These are phyloP conservation scores for Lizonia empirigonia DNA, from an alignment of 2,329 filamentous ascomycete species.

Conservation along the genomic window DNA sequence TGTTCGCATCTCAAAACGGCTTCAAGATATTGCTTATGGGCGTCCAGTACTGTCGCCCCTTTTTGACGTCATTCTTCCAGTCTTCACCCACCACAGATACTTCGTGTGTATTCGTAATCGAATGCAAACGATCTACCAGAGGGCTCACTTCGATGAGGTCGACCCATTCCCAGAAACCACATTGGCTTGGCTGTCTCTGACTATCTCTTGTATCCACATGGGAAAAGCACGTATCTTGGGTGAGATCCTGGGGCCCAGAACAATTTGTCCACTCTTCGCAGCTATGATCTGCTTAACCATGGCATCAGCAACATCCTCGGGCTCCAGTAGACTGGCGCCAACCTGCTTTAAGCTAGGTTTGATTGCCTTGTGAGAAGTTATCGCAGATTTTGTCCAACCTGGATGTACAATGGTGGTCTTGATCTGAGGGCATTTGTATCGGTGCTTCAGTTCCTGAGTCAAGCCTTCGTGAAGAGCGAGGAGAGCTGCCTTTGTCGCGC, in stretches of 20 bases:
- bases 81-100: not conserved
- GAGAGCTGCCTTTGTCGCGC: slow-evolving; percentile 43
- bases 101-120: not conserved
- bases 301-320: slow-evolving; percentile 49
- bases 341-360: slow-evolving; percentile 39
- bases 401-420: slow-evolving; percentile 53
- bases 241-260: slow-evolving; percentile 42
- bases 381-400: slow-evolving; percentile 50
- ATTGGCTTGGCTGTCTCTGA: slow-evolving; percentile 39
- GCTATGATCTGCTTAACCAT: slow-evolving; percentile 53
- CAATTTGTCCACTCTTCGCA: slow-evolving; percentile 49
- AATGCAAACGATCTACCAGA: not conserved
- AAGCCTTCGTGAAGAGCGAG: slow-evolving; percentile 46
- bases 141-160: slow-evolving; percentile 19
- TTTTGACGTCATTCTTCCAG: not conserved
- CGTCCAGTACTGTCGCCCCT: not conserved
- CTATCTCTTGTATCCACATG: slow-evolving; percentile 42
- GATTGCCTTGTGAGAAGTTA: slow-evolving; percentile 35
- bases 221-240: slow-evolving; percentile 38
- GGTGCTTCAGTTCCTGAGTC: slow-evolving; percentile 49
- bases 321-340: slow-evolving; percentile 45
- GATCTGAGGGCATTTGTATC: slow-evolving; percentile 52
- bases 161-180: slow-evolving; percentile 36
- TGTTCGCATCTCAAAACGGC: not conserved
- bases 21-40: not conserved